These are phyloP conservation scores for Globisporangium nodosum DNA, from an alignment of 352 stramenopile species.

Conservation along the genomic window DNA sequence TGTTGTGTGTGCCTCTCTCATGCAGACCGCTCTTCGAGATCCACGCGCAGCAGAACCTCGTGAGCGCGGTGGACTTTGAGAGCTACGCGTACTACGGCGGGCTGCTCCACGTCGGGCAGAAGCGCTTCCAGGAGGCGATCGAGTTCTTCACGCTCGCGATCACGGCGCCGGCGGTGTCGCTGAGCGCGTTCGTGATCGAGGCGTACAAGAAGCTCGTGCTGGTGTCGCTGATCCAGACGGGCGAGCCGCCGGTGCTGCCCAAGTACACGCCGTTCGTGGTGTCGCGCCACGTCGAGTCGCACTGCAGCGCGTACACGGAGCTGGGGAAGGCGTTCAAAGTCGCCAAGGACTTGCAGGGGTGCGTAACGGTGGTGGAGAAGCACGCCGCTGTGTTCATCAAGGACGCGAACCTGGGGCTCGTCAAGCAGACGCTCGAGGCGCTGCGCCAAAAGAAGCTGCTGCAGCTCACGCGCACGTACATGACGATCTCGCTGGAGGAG, in stretches of 20 bases:
- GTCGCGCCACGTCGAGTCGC: constrained; percentile 56
- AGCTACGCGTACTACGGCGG: constrained; percentile 84
- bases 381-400: constrained; percentile 44
- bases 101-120: constrained; percentile 65
- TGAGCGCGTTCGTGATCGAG: constrained; percentile 79
- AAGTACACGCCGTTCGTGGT: constrained; percentile 83
- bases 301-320: constrained; percentile 57
- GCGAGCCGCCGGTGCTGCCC: constrained; percentile 46
- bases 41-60: constrained; percentile 45
- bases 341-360: constrained; percentile 28
- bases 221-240: constrained; percentile 52
- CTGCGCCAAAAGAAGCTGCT: constrained; percentile 70
- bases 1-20: constrained; percentile 5
- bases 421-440: constrained; percentile 65
- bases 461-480: constrained; percentile 73
- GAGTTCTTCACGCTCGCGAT: constrained; percentile 71
- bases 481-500: constrained; percentile 63
- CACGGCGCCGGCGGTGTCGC: constrained; percentile 58
- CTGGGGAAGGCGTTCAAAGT: constrained; percentile 49
- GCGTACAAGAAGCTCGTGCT: constrained; percentile 82
- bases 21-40: constrained; percentile 65
- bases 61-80: constrained; percentile 63
- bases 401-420: constrained; percentile 70
- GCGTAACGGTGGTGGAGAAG: constrained; percentile 29
- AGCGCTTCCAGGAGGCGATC: constrained; percentile 67